Percentiles rank a stretch among this genome's conserved stretches.
Conservation (phyloP, 2,329 filamentous ascomycete genomes). For the Dothistroma pini region DNA sequence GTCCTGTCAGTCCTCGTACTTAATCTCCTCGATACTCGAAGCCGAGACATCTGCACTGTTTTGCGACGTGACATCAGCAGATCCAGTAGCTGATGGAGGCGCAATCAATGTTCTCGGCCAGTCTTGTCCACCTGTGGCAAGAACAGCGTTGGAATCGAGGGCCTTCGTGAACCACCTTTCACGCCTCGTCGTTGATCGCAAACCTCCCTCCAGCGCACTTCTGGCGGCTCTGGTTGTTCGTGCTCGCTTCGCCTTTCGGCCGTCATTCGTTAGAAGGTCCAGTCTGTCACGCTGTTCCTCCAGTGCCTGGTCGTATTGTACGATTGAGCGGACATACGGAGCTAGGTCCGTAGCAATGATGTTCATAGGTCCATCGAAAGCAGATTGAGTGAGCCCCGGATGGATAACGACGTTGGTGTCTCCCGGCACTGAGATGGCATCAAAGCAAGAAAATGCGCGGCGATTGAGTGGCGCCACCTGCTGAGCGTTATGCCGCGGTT, state of each 20-base stretch:
- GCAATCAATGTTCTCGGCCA: constrained; percentile 34
- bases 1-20: not conserved
- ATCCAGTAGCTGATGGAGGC: not conserved
- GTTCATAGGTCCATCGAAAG: constrained; percentile 68
- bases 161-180: constrained; percentile 68
- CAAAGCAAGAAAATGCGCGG: constrained; percentile 48
- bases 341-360: constrained; percentile 74
- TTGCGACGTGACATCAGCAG: not conserved
- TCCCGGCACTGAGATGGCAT: constrained; percentile 45
- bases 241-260: constrained; percentile 52
- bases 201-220: constrained; percentile 67
- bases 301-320: constrained; percentile 68
- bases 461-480: constrained; percentile 31
- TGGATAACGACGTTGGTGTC: constrained; percentile 31
- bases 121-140: constrained; percentile 54
- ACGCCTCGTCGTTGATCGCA: constrained; percentile 61
- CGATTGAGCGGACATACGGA: constrained; percentile 84
- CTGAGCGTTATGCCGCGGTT: not conserved
- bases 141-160: constrained; percentile 58
- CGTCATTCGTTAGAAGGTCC: constrained; percentile 59
- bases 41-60: not conserved
- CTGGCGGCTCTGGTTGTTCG: constrained; percentile 71
- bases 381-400: constrained; percentile 60
- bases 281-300: constrained; percentile 64
- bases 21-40: not conserved